Conservation (phyloP, 169 alveolate genomes). For the Plasmodium vinckei region DNA sequence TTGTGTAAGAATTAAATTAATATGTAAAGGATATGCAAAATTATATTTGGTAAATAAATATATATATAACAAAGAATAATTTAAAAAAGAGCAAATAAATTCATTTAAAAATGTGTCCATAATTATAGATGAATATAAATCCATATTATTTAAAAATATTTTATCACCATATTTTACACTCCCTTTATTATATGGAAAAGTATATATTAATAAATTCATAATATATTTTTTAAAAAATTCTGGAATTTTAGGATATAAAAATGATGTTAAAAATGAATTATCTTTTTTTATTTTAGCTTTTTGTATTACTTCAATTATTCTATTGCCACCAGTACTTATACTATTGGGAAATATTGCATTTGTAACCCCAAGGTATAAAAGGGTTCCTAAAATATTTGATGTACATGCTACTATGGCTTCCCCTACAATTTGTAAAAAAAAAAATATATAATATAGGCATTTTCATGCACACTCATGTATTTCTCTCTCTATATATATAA, state of each 20-base stretch:
- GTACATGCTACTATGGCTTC: constrained; percentile 5
- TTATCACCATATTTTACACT: constrained; percentile 18
- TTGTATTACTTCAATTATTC: constrained; percentile 19
- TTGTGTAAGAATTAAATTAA: constrained; percentile 45
- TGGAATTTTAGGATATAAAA: constrained; percentile 29
- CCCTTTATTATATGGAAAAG: constrained; percentile 8
- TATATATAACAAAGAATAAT: constrained; percentile 24
- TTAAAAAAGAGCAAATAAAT: constrained; percentile 37
- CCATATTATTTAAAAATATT: constrained; percentile 11
- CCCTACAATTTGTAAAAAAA: constrained; percentile 3
- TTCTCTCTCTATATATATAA: too few species aligned
- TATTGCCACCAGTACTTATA: too few species aligned
- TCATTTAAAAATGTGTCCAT: constrained; percentile 47
- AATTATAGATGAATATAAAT: constrained; percentile 39
- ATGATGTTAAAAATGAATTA: constrained; percentile 19
- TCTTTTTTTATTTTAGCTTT: neutral
- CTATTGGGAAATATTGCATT: neutral
- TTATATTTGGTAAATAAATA: constrained; percentile 42
- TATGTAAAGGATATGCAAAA: constrained; percentile 16
- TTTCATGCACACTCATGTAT: neutral
- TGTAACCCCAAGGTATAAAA: neutral
- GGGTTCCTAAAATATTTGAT: constrained; percentile 19
- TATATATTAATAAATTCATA: constrained; percentile 3
- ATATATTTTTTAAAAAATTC: neutral
- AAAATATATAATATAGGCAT: too few species aligned